Conservation (phyloP, 495 filamentous ascomycete genomes). For the Cudoniella acicularis region DNA sequence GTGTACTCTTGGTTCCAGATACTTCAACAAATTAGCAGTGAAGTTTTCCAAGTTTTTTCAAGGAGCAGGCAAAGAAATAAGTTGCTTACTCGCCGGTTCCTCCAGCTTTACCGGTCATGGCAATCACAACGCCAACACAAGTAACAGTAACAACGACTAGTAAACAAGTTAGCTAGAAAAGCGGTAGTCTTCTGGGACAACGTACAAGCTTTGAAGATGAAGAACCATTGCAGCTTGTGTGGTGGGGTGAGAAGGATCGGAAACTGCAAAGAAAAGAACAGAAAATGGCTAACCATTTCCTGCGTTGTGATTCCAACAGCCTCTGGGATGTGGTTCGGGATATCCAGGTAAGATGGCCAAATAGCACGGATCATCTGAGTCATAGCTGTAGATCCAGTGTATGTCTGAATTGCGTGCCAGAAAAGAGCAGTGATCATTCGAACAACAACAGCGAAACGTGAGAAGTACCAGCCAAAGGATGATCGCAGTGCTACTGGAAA, state of each 20-base stretch:
- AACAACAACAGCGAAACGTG: slow-evolving; percentile 36
- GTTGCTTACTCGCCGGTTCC: slow-evolving; percentile 40
- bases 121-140: slow-evolving; percentile 39
- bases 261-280: slow-evolving; percentile 46
- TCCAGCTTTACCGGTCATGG: slow-evolving; percentile 41
- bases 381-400: slow-evolving; percentile 39
- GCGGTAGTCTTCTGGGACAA: background rate
- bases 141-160: slow-evolving; percentile 34
- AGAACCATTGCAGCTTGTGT: slow-evolving; percentile 47
- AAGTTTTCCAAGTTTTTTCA: no score
- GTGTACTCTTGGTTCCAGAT: slow-evolving; percentile 39
- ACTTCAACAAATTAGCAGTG: no score
- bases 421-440: slow-evolving; percentile 43
- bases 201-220: slow-evolving; percentile 41
- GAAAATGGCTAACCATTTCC: slow-evolving; percentile 43
- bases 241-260: slow-evolving; percentile 46
- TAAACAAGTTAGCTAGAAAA: background rate
- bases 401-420: slow-evolving; percentile 44
- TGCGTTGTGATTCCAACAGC: slow-evolving; percentile 47
- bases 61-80: no score
- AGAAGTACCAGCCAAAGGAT: slow-evolving; percentile 41
- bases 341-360: slow-evolving; percentile 38
- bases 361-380: slow-evolving; percentile 40
- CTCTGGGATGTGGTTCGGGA: slow-evolving; percentile 45
- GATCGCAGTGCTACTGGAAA: slow-evolving; percentile 39